These are phyloP conservation scores for Aspergillus sclerotiicarbonarius DNA, from an alignment of 495 filamentous ascomycete genomes.

Conservation along the genomic window DNA sequence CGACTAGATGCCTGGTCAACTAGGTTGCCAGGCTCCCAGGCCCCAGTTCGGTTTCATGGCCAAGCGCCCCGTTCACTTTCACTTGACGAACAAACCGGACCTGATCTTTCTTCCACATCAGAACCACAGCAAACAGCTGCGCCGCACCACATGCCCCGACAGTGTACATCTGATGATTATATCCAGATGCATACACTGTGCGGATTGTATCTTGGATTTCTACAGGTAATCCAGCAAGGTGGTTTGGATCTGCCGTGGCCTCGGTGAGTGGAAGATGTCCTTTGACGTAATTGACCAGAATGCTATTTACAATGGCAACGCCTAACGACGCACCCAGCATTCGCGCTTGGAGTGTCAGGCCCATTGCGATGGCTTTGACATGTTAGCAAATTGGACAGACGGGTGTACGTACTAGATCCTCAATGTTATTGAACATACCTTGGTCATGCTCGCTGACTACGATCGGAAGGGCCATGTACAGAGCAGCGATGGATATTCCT, in stretches of 20 bases:
- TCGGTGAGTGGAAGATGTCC: slow-evolving; percentile 1
- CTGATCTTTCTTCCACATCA: slow-evolving; percentile 22
- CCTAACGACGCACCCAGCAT: slow-evolving; percentile 33
- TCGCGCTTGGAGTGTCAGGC: slow-evolving; percentile 22
- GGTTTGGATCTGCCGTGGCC: slow-evolving; percentile 5
- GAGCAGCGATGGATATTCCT: slow-evolving; percentile 47
- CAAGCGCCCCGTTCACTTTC: background rate
- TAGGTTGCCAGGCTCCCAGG: background rate
- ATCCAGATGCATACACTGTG: slow-evolving; percentile 24
- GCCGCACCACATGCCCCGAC: slow-evolving; percentile 24
- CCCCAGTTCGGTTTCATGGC: background rate
- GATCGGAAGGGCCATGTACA: slow-evolving; percentile 51
- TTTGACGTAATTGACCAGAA: slow-evolving; percentile 25
- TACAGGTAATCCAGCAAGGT: slow-evolving; percentile 14
- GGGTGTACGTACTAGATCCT: background rate
- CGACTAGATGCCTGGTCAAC: background rate
- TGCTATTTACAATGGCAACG: slow-evolving; percentile 22
- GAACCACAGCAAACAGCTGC: slow-evolving; percentile 15
- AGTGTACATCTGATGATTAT: slow-evolving; percentile 29
- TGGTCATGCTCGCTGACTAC: slow-evolving; percentile 37
- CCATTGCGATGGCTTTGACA: slow-evolving; percentile 19
- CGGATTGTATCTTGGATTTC: slow-evolving; percentile 14
- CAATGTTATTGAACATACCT: background rate
- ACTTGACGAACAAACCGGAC: slow-evolving; percentile 9
- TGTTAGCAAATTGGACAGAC: background rate